Conservation (phyloP, 1,284 basidiomycete species). For the Sporisorium sorghi region DNA sequence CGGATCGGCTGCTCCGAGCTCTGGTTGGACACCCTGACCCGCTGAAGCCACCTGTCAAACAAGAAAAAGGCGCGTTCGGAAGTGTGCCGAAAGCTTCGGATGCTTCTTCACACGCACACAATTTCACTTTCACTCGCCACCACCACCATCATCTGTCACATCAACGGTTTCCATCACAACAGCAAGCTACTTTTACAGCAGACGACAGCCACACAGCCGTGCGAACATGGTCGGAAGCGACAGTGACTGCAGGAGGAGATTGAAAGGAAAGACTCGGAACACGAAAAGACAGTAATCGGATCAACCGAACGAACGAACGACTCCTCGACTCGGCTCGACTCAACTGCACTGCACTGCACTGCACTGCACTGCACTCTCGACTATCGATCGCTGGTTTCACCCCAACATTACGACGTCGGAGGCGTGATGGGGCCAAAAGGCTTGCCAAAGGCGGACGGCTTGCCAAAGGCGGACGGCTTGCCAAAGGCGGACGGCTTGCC, state of each 20-base stretch:
- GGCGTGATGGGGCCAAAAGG: conserved; percentile 9
- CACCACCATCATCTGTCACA: neutral
- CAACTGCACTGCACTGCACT: neutral
- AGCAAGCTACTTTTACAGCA: too few species aligned
- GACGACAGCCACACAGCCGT: too few species aligned
- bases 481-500: conserved; percentile 23
- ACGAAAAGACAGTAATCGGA: too few species aligned
- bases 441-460: conserved; percentile 24
- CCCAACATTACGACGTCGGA: neutral
- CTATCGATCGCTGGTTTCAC: too few species aligned
- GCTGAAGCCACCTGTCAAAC: neutral
- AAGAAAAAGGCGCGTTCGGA: neutral
- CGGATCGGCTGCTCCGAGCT: too few species aligned
- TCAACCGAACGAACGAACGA: neutral
- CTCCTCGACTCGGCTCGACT: neutral
- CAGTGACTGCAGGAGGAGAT: neutral
- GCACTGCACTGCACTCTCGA: neutral
- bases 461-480: conserved; percentile 29
- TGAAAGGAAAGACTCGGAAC: neutral
- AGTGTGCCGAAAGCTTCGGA: conserved; percentile 1
- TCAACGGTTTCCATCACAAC: too few species aligned
- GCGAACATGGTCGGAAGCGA: neutral
- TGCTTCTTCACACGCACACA: neutral
- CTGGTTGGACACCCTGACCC: too few species aligned
- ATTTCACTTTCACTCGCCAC: neutral